Conservation (phyloP, 306 rosid genomes). For the Quercus ilex region DNA sequence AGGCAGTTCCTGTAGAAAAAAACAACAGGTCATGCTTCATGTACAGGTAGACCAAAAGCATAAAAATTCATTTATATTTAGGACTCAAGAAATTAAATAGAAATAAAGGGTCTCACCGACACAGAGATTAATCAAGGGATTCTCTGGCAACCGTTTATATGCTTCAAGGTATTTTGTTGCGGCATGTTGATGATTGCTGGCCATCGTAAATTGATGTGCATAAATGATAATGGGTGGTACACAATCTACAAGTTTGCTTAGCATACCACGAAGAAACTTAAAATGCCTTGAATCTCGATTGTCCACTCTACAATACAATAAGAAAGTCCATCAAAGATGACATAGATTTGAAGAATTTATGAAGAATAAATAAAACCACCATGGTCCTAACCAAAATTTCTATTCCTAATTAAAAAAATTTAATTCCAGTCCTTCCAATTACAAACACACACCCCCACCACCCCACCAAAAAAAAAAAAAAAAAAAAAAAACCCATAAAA, state of each 20-base stretch:
- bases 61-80: conserved; percentile 5
- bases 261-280: conserved; percentile 64
- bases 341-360: neutral
- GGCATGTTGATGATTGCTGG: conserved; percentile 87
- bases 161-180: conserved; percentile 92
- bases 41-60: neutral
- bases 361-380: neutral
- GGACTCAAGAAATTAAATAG: neutral
- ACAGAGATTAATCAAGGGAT: conserved; percentile 78
- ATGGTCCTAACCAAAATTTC: neutral
- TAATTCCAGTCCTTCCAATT: neutral
- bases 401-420: neutral
- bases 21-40: neutral
- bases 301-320: conserved; percentile 54
- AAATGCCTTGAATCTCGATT: conserved; percentile 68
- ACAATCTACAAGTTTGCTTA: conserved; percentile 60
- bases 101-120: conserved; percentile 54
- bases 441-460: neutral
- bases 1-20: conserved; percentile 56
- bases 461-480: too few species aligned
- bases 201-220: conserved; percentile 67
- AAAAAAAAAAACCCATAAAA: too few species aligned
- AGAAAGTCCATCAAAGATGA: neutral
- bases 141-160: conserved; percentile 65
- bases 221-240: conserved; percentile 76